Conservation (phyloP, 148 eudicot species). For the Cornus suecica region DNA sequence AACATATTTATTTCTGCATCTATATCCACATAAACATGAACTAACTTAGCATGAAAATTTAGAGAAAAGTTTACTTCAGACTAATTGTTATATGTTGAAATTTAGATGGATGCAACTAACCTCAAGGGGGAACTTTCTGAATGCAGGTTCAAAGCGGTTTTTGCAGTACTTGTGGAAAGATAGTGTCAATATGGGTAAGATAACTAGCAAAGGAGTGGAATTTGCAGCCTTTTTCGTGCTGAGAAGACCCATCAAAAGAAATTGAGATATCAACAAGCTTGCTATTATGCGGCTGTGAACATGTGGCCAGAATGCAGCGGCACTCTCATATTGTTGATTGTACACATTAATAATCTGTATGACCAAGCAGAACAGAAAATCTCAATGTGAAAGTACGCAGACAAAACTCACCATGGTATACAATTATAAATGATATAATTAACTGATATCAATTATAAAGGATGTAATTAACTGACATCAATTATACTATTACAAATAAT, state of each 20-base stretch:
- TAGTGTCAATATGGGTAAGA: conserved; percentile 72
- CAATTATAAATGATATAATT: not conserved
- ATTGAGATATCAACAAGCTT: conserved; percentile 87
- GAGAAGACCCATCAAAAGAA: conserved; percentile 79
- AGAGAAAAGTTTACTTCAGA: not conserved
- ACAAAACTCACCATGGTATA: conserved; percentile 25
- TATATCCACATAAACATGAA: not conserved
- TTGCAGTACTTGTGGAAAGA: conserved; percentile 89
- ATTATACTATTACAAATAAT: not conserved
- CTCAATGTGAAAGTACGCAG: not conserved
- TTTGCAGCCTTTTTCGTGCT: conserved; percentile 88
- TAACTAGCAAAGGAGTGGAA: conserved; percentile 82
- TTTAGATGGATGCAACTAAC: conserved; percentile 30
- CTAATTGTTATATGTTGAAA: not conserved
- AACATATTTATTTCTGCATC: not conserved
- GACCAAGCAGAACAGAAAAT: conserved; percentile 2
- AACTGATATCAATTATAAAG: not conserved
- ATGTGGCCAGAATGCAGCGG: conserved; percentile 95
- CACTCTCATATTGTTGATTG: conserved; percentile 85
- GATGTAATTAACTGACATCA: not conserved
- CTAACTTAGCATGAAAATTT: not conserved
- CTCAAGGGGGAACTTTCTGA: conserved; percentile 84
- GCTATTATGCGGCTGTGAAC: conserved; percentile 90
- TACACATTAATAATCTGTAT: conserved; percentile 89
- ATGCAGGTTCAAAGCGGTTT: conserved; percentile 91